Evolutionary conservation across 495 filamentous ascomycete species (phyloP).

Genomic region (Extremus antarcticus): DNA sequence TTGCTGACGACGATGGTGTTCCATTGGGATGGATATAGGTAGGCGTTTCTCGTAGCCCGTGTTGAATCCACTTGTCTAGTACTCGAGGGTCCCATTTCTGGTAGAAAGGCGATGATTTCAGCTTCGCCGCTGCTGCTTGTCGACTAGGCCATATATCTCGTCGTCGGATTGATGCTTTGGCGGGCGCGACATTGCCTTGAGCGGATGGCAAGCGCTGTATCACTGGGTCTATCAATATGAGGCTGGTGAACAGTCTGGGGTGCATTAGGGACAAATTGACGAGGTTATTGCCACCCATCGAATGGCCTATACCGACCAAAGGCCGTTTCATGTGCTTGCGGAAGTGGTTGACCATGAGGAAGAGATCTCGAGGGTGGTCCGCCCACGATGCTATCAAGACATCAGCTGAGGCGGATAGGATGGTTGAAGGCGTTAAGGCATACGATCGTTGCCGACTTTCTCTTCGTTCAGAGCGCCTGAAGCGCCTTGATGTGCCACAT

Average conservation of each 20-base stretch:
- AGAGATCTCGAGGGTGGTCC: slow-evolving; percentile 77
- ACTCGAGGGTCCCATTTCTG: slow-evolving; percentile 33
- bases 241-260: slow-evolving; percentile 65
- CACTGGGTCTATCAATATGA: slow-evolving; percentile 75
- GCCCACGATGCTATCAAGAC: slow-evolving; percentile 63
- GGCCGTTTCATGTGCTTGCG: slow-evolving; percentile 74
- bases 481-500: slow-evolving; percentile 34
- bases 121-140: slow-evolving; percentile 24
- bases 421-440: no score
- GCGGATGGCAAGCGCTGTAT: slow-evolving; percentile 40
- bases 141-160: slow-evolving; percentile 32
- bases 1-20: slow-evolving; percentile 1
- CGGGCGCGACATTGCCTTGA: slow-evolving; percentile 26
- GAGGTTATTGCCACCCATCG: slow-evolving; percentile 68
- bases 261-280: slow-evolving; percentile 57
- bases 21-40: slow-evolving; percentile 24
- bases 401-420: no score
- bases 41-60: slow-evolving; percentile 33
- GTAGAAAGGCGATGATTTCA: slow-evolving; percentile 33
- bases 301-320: slow-evolving; percentile 83
- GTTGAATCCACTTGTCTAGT: slow-evolving; percentile 29
- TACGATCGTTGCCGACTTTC: slow-evolving; percentile 34
- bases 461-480: slow-evolving; percentile 33
- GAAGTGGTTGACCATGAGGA: slow-evolving; percentile 79
- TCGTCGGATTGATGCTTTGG: slow-evolving; percentile 23